Evolutionary conservation across 2,329 filamentous ascomycete species (phyloP), one percentile per base, ranked within the genome.

Genomic region (Chaetomium globosum): DNA sequence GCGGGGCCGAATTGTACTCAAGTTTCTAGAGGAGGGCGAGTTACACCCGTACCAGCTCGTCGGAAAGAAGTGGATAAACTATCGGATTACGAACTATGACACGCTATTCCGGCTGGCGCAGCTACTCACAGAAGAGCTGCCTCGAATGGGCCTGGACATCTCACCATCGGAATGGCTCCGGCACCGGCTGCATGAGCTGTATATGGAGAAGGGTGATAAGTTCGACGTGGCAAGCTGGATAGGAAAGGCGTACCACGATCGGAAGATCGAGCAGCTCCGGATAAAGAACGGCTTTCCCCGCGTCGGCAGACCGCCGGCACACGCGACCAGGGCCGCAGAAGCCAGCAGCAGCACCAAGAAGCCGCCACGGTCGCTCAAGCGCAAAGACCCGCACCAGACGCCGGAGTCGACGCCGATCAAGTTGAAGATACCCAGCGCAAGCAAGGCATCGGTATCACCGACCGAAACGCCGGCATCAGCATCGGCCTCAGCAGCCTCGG

Each of bases 11-110:
- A 74, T 77, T 26, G 81, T 85, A n/a, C 75, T 86, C 39, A 78
- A 82, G 53, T 87, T 85, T 63, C 74, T 87, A 5, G 74, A 79
- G 8, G 75, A 79, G 0, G 82, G 80, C n/a, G 76, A 80, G 2
- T 81, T 86, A 65, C 82, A 83, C 67, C 85, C 85, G 0, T 86
- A 83, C 64, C 85, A 87, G 72, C 79, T 87, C 10, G 77, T 86
- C 2, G 78, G 75, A 36, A 86, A 86, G 73, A 76, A 78, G 23
- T 84, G 79, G 70, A 81, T 85, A 62, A 80, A 76, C 16, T 28
- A 48, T 33, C 76, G 77, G 4, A 74, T 81, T n/a, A 74, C 76
- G 23, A 82, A 82, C 48, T 87, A 87, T 69, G 84, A 87, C 68
- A 86, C 83, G 0, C 74, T 87, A 3, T 86, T 83, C 70, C 81